Base-by-base conservation (phyloP, 768 basidiomycete genomes). In the Russula ochroleuca region DNA sequence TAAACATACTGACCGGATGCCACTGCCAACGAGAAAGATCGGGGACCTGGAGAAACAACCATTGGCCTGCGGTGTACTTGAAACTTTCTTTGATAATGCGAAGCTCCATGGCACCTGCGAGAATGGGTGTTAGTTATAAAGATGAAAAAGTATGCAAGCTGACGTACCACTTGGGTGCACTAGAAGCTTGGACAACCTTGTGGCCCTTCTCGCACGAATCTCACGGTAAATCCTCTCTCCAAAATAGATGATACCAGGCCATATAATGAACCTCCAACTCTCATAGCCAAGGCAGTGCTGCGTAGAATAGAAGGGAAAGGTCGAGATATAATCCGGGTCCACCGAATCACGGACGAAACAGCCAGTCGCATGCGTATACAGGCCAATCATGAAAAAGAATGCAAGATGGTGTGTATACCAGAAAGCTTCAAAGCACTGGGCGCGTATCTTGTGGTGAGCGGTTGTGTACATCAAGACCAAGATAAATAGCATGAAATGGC, bases 371-470 rank as follows among this genome's bases (percentile, higher is more conserved):
- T 95, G 94, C 23, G 90, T 82, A 75, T 90, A 96, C 52, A 97
- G 83, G 37, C 85, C 90, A 65, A 95, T 78, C 85, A 95, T 91
- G 78, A 95, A 94, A 78, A 94, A 92, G 81, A 94, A 92, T 13
- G 91, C 92, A 45, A 94, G 84, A 69, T 95, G 94, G 68, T 96
- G 94, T 38, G 94, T 94, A 74, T 94, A 96, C 94, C 94, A 96
- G 80, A 98, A 98, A 1, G 85, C 92, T 74, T 98, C 94, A 75
- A 95, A 97, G 78, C 86, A 91, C 75, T 94, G 91, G 64, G 82
- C 75, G 68, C 94, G 88, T 67, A 98, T 86, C 75, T 90, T 93
- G 71, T 84, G 81, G 75, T 94, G 92, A 3, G 94, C 93, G 23
- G 93, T 94, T 45, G 90, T 84, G 74, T 95, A 96, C 83, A 96